These are phyloP conservation scores for Pelargonium australe DNA, from an alignment of 441 rosid genomes.

Conservation along the genomic window DNA sequence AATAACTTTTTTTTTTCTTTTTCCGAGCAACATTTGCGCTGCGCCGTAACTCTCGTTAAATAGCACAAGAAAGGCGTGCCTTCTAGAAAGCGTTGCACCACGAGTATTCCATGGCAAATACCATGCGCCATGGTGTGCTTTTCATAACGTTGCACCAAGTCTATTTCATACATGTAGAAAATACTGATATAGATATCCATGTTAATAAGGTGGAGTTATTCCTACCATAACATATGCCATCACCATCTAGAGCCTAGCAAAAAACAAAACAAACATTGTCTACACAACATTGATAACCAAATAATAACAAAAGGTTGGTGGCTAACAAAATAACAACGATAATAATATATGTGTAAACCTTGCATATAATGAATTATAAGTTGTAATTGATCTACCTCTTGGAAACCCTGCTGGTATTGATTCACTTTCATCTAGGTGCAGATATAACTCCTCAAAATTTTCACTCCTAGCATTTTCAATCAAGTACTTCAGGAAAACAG, in stretches of 20 bases:
- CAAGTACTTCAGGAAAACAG: slow-evolving; percentile 72
- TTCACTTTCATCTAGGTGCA: slow-evolving; percentile 66
- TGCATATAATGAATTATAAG: too few species aligned
- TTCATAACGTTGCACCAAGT: too few species aligned
- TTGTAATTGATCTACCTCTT: slow-evolving; percentile 36
- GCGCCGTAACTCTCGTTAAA: too few species aligned
- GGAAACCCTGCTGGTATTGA: slow-evolving; percentile 45
- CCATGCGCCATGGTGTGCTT: too few species aligned
- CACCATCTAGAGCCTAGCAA: background rate
- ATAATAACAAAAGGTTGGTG: background rate
- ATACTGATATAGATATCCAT: background rate
- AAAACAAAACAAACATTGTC: background rate
- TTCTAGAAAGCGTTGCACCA: too few species aligned
- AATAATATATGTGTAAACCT: too few species aligned
- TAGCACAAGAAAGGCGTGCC: too few species aligned
- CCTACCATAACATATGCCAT: background rate
- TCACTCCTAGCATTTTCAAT: slow-evolving; percentile 58
- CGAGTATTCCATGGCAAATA: too few species aligned
- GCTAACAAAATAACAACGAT: too few species aligned
- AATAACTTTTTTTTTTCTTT: too few species aligned
- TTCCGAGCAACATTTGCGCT: too few species aligned
- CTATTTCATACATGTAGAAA: too few species aligned
- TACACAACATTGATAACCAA: background rate
- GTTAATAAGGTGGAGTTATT: background rate
- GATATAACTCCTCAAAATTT: slow-evolving; percentile 41